Evolutionary conservation across 1,139 yeast species (phyloP).

Genomic region (Nakaseomyces sp.): DNA sequence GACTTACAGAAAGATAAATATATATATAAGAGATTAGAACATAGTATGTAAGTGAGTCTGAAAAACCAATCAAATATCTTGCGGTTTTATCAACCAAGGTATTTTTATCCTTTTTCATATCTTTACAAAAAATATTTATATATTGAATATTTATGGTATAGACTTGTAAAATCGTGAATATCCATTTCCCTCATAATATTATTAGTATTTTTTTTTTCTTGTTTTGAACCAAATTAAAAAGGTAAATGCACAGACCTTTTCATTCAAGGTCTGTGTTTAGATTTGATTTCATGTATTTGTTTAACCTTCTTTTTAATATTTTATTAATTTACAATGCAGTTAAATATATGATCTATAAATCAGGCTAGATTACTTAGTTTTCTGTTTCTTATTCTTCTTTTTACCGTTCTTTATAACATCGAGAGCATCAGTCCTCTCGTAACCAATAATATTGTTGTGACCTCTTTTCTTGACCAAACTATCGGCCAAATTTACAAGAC

Average conservation of each 20-base stretch:
- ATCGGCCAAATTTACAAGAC: conserved; percentile 77
- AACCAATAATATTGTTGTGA: conserved; percentile 65
- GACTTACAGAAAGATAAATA: neutral
- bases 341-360: conserved; percentile 4
- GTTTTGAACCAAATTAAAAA: too few relatives aligned
- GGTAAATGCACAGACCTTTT: too few relatives aligned
- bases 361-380: neutral
- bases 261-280: too few relatives aligned
- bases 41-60: neutral
- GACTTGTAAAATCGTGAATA: neutral
- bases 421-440: conserved; percentile 59
- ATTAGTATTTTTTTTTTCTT: too few relatives aligned
- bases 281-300: too few relatives aligned
- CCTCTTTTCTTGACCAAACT: conserved; percentile 65
- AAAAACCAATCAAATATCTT: too few relatives aligned
- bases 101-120: too few relatives aligned
- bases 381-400: conserved; percentile 27
- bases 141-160: neutral
- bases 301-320: neutral
- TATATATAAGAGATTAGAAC: neutral
- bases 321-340: neutral
- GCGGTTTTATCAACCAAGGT: too few relatives aligned
- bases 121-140: neutral
- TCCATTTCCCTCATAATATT: neutral
- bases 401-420: conserved; percentile 43